Conservation (phyloP, 2,329 filamentous ascomycete genomes). For the Ophiostoma triangulosporum region DNA sequence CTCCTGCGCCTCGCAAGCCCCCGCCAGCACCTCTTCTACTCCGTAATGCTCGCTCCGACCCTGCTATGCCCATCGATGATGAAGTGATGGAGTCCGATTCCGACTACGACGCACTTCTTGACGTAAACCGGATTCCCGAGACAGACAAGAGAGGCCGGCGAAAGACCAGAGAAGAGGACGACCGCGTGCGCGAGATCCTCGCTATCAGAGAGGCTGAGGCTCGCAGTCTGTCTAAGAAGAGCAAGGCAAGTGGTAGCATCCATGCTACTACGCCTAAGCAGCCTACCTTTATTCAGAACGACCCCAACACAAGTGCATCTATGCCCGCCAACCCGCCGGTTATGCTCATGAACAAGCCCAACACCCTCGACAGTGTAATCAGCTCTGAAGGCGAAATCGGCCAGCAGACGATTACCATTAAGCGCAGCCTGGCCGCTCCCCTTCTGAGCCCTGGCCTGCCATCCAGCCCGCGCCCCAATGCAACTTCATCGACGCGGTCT, state of each 20-base stretch:
- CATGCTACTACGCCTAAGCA: background rate
- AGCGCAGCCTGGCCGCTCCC: constrained; percentile 22
- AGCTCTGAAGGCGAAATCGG: constrained; percentile 21
- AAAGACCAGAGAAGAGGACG: constrained; percentile 79
- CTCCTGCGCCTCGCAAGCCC: constrained; percentile 59
- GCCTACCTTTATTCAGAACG: background rate
- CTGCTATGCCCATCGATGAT: constrained; percentile 32
- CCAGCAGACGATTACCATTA: background rate
- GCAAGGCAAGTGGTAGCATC: constrained; percentile 37
- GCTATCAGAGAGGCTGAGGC: constrained; percentile 53
- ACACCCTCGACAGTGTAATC: constrained; percentile 40
- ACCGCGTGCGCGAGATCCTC: constrained; percentile 59
- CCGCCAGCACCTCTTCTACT: constrained; percentile 78
- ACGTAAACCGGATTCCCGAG: constrained; percentile 48
- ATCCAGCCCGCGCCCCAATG: constrained; percentile 42
- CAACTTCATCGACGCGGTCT: constrained; percentile 34
- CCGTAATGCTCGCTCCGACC: constrained; percentile 26
- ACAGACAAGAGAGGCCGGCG: constrained; percentile 56
- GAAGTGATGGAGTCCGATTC: constrained; percentile 61
- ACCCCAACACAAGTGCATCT: background rate
- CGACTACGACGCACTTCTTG: constrained; percentile 68
- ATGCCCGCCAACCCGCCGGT: constrained; percentile 23
- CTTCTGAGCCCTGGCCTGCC: constrained; percentile 48
- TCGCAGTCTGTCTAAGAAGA: constrained; percentile 62
- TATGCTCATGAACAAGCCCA: constrained; percentile 23